Conservation (phyloP, 1,139 yeast species). For the Kazachstania sp. region DNA sequence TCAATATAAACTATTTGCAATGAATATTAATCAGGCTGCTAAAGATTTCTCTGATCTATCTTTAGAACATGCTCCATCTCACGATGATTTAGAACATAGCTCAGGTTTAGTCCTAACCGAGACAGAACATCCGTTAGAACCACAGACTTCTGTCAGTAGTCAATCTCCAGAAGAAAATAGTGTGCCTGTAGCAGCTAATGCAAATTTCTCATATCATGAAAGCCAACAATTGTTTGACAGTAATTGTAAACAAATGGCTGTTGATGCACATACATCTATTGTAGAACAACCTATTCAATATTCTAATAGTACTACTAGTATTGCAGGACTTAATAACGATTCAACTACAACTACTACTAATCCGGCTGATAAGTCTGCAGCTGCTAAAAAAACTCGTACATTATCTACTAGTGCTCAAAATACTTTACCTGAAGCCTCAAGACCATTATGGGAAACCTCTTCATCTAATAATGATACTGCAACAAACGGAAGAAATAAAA, state of each 20-base stretch:
- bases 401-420: conserved; percentile 23
- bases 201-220: conserved; percentile 30
- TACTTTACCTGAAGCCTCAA: conserved; percentile 26
- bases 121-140: conserved; percentile 3
- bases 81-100: conserved; percentile 13
- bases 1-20: not conserved
- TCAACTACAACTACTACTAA: not conserved
- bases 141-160: not conserved
- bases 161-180: conserved; percentile 6
- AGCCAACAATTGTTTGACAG: conserved; percentile 26
- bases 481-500: conserved; percentile 12
- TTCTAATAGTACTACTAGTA: conserved; percentile 3
- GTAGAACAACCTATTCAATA: conserved; percentile 14
- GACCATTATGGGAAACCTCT: conserved; percentile 6
- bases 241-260: conserved; percentile 27
- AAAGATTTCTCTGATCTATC: conserved; percentile 18
- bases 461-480: not conserved
- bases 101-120: conserved; percentile 12
- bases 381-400: conserved; percentile 11
- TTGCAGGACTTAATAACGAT: not conserved
- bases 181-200: conserved; percentile 7
- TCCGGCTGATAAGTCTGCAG: not conserved
- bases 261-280: conserved; percentile 17
- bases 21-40: conserved; percentile 14
- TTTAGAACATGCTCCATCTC: conserved; percentile 21